A percentile compares a stretch with the other conserved stretches of the same genome.
phyloP scores from a whole-genome alignment of 768 basidiomycete species.

The Fomitopsis serialis region DNA sequence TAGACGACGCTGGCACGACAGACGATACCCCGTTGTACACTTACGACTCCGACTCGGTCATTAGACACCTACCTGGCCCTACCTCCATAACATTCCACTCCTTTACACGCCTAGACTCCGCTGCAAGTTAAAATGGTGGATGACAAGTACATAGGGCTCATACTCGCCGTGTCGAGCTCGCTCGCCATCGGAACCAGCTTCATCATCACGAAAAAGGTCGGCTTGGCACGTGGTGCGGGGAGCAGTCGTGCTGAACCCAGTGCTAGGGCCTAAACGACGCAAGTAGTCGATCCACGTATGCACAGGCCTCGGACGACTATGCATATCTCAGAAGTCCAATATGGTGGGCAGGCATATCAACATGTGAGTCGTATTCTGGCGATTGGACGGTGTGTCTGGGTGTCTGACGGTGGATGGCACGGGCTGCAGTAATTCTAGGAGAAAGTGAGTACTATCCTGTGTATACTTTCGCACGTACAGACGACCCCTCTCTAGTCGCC shows the following conservation, averaged over 20 bases:
- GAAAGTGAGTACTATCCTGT: constrained; percentile 55
- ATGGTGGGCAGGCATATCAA: constrained; percentile 97
- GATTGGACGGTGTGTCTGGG: neutral
- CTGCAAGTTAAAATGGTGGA: constrained; percentile 51
- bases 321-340: constrained; percentile 86
- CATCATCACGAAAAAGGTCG: constrained; percentile 98
- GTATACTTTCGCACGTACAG: neutral
- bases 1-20: neutral
- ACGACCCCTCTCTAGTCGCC: constrained; percentile 42
- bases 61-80: too few species aligned
- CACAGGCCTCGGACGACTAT: constrained; percentile 71
- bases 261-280: constrained; percentile 88
- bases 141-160: constrained; percentile 94
- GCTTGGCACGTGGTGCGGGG: neutral
- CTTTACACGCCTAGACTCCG: too few species aligned
- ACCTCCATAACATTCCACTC: too few species aligned
- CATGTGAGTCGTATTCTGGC: constrained; percentile 53
- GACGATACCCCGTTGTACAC: neutral
- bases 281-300: constrained; percentile 48
- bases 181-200: constrained; percentile 92
- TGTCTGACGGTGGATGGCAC: neutral
- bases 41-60: too few species aligned
- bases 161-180: constrained; percentile 80
- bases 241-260: neutral
- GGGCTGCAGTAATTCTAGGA: constrained; percentile 76